Conservation (phyloP, 148 eudicot species). For the Persicaria maculosa region DNA sequence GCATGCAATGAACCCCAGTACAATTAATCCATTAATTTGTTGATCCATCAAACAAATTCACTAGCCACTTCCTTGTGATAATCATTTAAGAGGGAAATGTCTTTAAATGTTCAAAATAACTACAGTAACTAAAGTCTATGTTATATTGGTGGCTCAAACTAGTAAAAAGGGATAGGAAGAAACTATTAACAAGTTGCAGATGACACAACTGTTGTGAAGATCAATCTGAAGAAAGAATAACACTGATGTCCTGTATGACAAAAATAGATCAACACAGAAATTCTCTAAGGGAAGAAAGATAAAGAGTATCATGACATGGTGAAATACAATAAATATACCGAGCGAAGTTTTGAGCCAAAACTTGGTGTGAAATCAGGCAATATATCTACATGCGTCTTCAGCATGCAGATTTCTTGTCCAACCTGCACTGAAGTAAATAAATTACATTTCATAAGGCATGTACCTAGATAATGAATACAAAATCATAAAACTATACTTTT, state of each 20-base stretch:
- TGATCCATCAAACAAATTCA: neutral
- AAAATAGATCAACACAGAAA: neutral
- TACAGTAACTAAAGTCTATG: neutral
- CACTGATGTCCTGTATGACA: neutral
- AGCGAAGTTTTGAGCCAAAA: constrained; percentile 78
- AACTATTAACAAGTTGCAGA: neutral
- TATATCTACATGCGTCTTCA: constrained; percentile 92
- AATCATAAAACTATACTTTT: neutral
- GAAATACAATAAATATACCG: constrained; percentile 30
- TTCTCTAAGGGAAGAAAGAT: neutral
- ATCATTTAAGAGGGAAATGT: neutral
- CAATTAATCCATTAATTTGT: neutral
- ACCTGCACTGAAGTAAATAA: constrained; percentile 40
- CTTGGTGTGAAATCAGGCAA: constrained; percentile 82
- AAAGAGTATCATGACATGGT: neutral
- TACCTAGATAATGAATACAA: neutral
- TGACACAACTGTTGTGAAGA: neutral
- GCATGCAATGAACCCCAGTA: neutral
- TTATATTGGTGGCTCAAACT: neutral
- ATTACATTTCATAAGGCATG: neutral
- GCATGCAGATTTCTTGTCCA: constrained; percentile 79
- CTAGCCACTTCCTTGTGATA: neutral
- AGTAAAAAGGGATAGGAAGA: neutral
- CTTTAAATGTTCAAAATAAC: neutral
- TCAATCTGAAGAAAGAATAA: neutral